A percentile compares a stretch with the other conserved stretches of the same genome.
phyloP scores from a whole-genome alignment of 768 basidiomycete species.

The Pleurotus ostreatus region DNA sequence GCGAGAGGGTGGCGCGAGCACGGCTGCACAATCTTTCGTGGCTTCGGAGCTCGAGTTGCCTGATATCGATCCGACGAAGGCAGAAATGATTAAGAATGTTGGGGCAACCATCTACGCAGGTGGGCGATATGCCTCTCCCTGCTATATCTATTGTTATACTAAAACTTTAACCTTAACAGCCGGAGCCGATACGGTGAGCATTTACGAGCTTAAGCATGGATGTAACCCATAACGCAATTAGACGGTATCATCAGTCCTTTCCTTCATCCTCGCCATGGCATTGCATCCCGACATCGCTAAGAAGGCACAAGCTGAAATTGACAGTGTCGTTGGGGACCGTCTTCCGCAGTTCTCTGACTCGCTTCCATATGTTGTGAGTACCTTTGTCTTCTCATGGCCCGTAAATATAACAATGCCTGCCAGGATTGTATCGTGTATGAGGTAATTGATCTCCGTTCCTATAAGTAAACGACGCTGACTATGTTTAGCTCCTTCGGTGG shows the following conservation, averaged over 20 bases:
- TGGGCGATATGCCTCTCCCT: conserved; percentile 12
- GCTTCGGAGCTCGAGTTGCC: conserved; percentile 31
- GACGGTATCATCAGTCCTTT: conserved; percentile 29
- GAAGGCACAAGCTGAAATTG: conserved; percentile 34
- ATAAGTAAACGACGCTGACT: not conserved
- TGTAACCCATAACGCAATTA: not conserved
- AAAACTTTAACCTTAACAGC: conserved; percentile 10
- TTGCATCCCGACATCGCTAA: conserved; percentile 34
- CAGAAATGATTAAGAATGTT: conserved; percentile 35
- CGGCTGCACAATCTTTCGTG: conserved; percentile 28
- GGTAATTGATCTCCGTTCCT: conserved; percentile 9
- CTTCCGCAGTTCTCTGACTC: conserved; percentile 36
- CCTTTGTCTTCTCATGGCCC: not conserved
- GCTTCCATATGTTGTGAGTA: conserved; percentile 34
- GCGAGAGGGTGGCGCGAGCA: conserved; percentile 21
- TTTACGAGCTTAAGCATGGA: no score
- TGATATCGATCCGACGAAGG: conserved; percentile 22
- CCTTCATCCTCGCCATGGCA: conserved; percentile 37
- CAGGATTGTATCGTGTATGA: conserved; percentile 28
- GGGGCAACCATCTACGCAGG: conserved; percentile 41
- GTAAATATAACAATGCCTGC: not conserved
- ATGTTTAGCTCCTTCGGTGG: conserved; percentile 34
- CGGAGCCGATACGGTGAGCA: conserved; percentile 26
- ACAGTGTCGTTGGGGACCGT: conserved; percentile 26
- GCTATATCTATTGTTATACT: not conserved